Evolutionary conservation across 257 asterid genomes (phyloP).

Genomic region (Solanum sparsipilum): DNA sequence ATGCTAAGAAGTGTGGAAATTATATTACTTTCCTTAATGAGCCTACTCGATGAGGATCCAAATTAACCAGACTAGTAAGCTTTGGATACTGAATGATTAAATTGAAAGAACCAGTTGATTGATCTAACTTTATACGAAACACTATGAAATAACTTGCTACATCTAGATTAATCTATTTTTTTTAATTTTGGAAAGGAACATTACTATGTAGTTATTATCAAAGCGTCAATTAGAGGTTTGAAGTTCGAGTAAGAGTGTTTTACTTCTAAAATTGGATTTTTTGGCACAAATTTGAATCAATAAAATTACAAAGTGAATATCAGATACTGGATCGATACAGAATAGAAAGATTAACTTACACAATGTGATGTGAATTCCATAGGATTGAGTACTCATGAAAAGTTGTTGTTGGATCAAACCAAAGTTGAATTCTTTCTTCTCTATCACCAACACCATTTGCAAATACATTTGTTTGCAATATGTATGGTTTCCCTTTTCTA

Average conservation of each 20-base stretch:
- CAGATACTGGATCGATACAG: accelerated
- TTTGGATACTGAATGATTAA: background rate
- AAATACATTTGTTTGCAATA: slow-evolving; percentile 3
- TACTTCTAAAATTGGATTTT: too few relatives aligned
- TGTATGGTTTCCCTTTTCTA: background rate
- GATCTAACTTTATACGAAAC: background rate
- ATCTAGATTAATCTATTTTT: background rate
- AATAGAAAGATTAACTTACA: background rate
- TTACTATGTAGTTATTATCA: background rate
- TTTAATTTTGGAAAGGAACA: background rate
- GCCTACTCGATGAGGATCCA: background rate
- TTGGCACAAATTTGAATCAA: background rate
- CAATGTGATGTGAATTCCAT: background rate
- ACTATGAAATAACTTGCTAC: background rate
- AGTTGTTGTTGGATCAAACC: background rate
- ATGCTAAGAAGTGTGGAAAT: background rate
- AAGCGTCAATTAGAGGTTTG: background rate
- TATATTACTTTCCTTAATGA: background rate
- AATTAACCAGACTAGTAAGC: background rate
- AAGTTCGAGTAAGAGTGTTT: background rate
- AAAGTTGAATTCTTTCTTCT: slow-evolving; percentile 1
- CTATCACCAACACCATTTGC: slow-evolving; percentile 5
- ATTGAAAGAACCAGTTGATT: background rate
- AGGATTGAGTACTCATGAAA: slow-evolving; percentile 1
- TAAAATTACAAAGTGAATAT: background rate